These are phyloP conservation scores for Gentiana straminea DNA, from an alignment of 257 asterid species.

Conservation along the genomic window DNA sequence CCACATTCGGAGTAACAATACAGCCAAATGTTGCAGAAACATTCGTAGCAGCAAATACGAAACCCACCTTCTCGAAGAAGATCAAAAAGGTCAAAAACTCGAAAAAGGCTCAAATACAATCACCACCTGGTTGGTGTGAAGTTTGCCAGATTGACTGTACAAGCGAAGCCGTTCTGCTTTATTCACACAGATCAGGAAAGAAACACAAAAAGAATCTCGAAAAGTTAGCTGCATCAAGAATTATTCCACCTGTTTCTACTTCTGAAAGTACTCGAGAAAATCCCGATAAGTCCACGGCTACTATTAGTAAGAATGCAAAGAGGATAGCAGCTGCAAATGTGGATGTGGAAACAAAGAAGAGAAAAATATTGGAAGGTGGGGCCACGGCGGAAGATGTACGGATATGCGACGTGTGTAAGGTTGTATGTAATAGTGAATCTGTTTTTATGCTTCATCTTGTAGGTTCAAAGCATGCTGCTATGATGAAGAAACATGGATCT, in stretches of 20 bases:
- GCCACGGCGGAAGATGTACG: slow-evolving; percentile 47
- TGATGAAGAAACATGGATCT: slow-evolving; percentile 27
- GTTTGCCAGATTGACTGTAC: slow-evolving; percentile 50
- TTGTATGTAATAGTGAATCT: slow-evolving; percentile 67
- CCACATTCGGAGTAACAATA: background rate
- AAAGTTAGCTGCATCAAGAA: slow-evolving; percentile 20
- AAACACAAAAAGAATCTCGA: slow-evolving; percentile 54
- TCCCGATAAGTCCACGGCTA: slow-evolving; percentile 19
- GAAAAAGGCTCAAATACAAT: slow-evolving; percentile 43
- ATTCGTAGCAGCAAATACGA: background rate
- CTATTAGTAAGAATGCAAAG: slow-evolving; percentile 20
- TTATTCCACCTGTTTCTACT: slow-evolving; percentile 9
- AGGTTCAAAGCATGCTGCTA: slow-evolving; percentile 57
- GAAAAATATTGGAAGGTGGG: slow-evolving; percentile 62
- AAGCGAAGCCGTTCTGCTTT: slow-evolving; percentile 37
- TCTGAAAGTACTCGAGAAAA: slow-evolving; percentile 24
- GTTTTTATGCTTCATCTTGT: slow-evolving; percentile 50
- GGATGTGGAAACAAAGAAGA: slow-evolving; percentile 51
- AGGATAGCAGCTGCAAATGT: slow-evolving; percentile 31
- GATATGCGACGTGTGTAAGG: slow-evolving; percentile 44
- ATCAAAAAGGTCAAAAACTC: slow-evolving; percentile 17
- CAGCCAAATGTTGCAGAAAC: too few species aligned
- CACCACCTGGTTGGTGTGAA: slow-evolving; percentile 61
- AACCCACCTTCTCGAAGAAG: background rate
- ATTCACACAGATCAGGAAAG: slow-evolving; percentile 48